Evolutionary conservation across 176 grass and related monocot species (phyloP).

Genomic region (Musa troglodytarum): DNA sequence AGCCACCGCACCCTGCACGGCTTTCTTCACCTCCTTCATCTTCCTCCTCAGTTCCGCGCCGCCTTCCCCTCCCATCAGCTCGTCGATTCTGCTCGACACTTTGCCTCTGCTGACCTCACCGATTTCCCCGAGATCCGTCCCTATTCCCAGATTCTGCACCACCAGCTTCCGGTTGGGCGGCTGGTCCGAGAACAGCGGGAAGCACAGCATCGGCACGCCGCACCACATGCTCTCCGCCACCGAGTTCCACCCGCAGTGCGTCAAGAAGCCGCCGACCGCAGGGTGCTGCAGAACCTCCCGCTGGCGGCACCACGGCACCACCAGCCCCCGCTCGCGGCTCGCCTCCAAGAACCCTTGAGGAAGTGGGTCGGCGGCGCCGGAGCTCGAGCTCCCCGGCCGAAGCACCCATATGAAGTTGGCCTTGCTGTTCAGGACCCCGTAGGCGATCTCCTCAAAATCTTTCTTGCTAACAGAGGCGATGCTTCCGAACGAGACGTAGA

Average conservation of each 20-base stretch:
- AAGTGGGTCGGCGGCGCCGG: constrained; percentile 44
- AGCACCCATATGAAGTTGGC: constrained; percentile 58
- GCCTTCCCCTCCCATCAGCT: constrained; percentile 32
- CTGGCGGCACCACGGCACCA: constrained; percentile 73
- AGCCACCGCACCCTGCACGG: constrained; percentile 25
- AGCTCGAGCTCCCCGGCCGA: constrained; percentile 46
- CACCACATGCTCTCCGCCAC: constrained; percentile 58
- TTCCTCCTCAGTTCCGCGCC: constrained; percentile 19
- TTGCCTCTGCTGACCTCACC: constrained; percentile 25
- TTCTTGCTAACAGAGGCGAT: constrained; percentile 37
- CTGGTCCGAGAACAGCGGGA: constrained; percentile 66
- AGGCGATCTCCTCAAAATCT: constrained; percentile 52
- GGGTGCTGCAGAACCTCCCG: constrained; percentile 57
- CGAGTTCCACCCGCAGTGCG: constrained; percentile 79
- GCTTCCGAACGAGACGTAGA: constrained; percentile 83
- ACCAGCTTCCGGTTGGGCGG: constrained; percentile 51
- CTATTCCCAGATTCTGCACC: constrained; percentile 41
- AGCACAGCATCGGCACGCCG: constrained; percentile 61
- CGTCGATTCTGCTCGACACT: constrained; percentile 32
- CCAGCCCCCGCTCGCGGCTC: constrained; percentile 19
- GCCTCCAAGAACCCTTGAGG: constrained; percentile 32
- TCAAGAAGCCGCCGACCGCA: constrained; percentile 43
- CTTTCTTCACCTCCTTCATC: constrained; percentile 27
- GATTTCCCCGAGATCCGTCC: constrained; percentile 37
- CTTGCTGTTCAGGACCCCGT: constrained; percentile 43